Evolutionary conservation across 2,329 filamentous ascomycete genomes (phyloP), one percentile per base, ranked within the genome.

Genomic region (Stylonectria norvegica): DNA sequence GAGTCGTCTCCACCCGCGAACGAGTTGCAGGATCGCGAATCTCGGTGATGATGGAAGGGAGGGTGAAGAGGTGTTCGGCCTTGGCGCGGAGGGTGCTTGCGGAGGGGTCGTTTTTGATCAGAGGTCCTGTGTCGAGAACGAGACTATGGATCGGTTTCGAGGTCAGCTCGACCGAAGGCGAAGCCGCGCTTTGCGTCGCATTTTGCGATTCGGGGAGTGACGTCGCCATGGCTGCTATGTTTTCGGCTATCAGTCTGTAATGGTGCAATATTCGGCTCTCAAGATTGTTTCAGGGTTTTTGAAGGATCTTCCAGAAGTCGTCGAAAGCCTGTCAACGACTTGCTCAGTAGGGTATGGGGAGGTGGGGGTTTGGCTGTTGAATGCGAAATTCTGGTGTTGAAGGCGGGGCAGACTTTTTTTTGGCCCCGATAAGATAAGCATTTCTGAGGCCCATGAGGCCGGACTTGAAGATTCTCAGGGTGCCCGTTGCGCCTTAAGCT

Each of bases 91-190:
- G 79, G 0, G 86, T 88, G 32, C 88, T 94, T 17, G 93, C 79
- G 9, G 87, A 73, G 10, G 91, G 89, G 50, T 93, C 85, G 68
- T 96, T 96, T 62, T 91, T 91, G 64, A 98, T 90, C 45, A 98
- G 81, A 6, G 91, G 89, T 18, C 90, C 91, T 3, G 93, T 86
- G 61, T 98, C 93, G 52, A 98, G 76, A 19, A 97, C 78, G 36
- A 97, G 79, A 38, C 84, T 85, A 68, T 94, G 83, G 35, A 95
- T 81, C 1, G 83, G 76, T 61, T 90, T 95, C 27, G 45, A 40
- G 20, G 52, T 30, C 12, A 50, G 35, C 29, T 48, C 29, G 34
- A 22, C n/a, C 37, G 40, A 14, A 10, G 36, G 40, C 19, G 48
- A 32, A 19, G 44, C 44, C 28, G 32, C 34, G 14, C 50, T 38